Evolutionary conservation across 23 red algal genomes (phyloP), one percentile per base, ranked within the genome.

Genomic region (Cyanidium caldarium): DNA sequence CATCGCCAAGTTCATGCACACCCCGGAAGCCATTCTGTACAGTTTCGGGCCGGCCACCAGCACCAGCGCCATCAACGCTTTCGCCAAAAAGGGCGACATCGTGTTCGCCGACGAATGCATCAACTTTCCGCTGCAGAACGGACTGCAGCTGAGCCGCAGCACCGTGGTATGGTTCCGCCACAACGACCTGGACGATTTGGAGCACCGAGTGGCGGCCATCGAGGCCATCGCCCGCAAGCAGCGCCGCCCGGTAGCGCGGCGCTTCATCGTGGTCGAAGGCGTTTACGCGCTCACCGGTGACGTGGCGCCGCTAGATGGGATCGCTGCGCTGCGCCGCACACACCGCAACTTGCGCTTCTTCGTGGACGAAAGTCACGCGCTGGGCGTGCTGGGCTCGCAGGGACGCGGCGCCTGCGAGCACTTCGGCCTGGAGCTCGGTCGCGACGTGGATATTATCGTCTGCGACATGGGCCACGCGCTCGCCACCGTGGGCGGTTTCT

Each of bases 201-300:
- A 85, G 19, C 39, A 51, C 42, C 56, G 67, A 14, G 33, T 98
- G 16, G 67, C 46, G 0, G 38, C 40, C 37, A 75, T 86, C 14
- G 67, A 56, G 16, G 43, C 66, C 19, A 72, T 65, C 10, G 65
- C 84, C 51, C 40, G 36, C 5, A 45, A 29, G 0, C 29, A 77
- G 46, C 70, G 57, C 33, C 41, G 17, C 30, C 56, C 0, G 34
- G 45, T 65, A 66, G 84, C 88, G 65, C 77, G 92, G 26, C 68
- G 84, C n/a, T 84, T 98, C 68, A 85, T 98, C 35, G 58, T 98
- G 2, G 76, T 85, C 0, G 92, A 98, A 72, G 92, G 75, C 33
- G 76, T 98, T 29, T 88, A 76, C 58, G 38, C 57, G 20, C 86
- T 76, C 41, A 67, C 68, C 36, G 92, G 84, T 0, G 76, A 81